Evolutionary conservation across 495 filamentous ascomycete genomes (phyloP).

Genomic region (Melanomma pulvis-pyrius): DNA sequence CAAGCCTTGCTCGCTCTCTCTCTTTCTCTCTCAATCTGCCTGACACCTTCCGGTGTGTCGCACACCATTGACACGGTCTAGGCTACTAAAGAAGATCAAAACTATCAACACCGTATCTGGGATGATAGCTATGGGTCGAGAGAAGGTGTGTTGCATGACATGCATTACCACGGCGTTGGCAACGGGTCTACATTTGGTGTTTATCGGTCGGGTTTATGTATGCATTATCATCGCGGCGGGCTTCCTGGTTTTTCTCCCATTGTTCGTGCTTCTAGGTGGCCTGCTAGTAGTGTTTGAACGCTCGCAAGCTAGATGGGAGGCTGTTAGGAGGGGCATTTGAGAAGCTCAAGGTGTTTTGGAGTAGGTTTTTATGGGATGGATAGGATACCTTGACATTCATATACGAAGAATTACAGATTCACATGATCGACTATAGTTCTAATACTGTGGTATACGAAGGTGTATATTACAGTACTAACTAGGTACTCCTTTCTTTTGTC

Average conservation of each 20-base stretch:
- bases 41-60: too few species aligned
- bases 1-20: background rate
- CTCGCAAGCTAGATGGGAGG: background rate
- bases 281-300: background rate
- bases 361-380: background rate
- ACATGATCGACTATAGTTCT: too few species aligned
- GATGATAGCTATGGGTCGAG: background rate
- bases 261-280: background rate
- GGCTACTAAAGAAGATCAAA: background rate
- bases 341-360: background rate
- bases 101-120: background rate
- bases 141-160: background rate
- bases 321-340: background rate
- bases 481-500: too few species aligned
- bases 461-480: too few species aligned
- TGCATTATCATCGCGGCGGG: background rate
- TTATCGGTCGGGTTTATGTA: background rate
- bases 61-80: background rate
- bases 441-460: too few species aligned
- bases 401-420: background rate
- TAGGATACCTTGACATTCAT: background rate
- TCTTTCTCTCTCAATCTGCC: background rate
- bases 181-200: background rate
- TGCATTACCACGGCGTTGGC: background rate
- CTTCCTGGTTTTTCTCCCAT: background rate